A percentile compares a stretch with the other conserved stretches of the same genome.
These are phyloP conservation scores for Aegilops sharonensis DNA, from an alignment of 176 grass and related monocot genomes.

Conservation along the genomic window DNA sequence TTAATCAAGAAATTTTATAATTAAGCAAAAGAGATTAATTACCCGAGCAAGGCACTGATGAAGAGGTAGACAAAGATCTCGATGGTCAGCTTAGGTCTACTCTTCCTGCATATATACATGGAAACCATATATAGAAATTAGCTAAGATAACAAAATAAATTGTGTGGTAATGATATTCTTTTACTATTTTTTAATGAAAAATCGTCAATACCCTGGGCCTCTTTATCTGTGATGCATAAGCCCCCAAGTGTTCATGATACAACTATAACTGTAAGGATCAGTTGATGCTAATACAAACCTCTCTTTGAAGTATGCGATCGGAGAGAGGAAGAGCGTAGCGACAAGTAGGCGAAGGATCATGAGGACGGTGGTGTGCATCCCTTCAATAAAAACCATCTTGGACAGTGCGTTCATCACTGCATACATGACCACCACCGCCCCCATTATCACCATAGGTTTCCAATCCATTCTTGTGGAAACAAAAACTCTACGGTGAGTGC, in stretches of 20 bases:
- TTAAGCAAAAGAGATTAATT: neutral
- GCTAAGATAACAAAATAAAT: neutral
- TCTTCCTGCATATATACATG: constrained; percentile 43
- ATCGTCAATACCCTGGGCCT: no score
- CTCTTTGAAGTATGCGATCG: constrained; percentile 66
- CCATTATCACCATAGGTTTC: constrained; percentile 36
- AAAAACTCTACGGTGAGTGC: no score
- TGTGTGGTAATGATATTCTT: no score
- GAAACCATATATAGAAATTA: neutral
- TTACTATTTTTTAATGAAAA: no score
- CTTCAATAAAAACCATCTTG: constrained; percentile 69
- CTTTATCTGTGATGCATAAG: no score
- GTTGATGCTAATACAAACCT: constrained; percentile 24
- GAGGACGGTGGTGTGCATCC: constrained; percentile 64
- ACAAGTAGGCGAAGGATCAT: constrained; percentile 58
- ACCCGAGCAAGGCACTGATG: constrained; percentile 78
- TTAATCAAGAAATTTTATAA: no score
- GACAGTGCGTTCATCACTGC: constrained; percentile 54
- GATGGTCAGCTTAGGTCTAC: constrained; percentile 65
- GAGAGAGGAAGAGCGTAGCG: constrained; percentile 54
- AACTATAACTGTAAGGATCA: neutral
- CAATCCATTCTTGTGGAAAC: neutral
- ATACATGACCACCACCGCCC: constrained; percentile 39
- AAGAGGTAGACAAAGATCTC: constrained; percentile 71
- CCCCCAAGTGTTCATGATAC: no score